Percentiles rank a stretch among this genome's conserved stretches.
phyloP scores from a whole-genome alignment of 495 filamentous ascomycete genomes.

The Cercophora sp. region DNA sequence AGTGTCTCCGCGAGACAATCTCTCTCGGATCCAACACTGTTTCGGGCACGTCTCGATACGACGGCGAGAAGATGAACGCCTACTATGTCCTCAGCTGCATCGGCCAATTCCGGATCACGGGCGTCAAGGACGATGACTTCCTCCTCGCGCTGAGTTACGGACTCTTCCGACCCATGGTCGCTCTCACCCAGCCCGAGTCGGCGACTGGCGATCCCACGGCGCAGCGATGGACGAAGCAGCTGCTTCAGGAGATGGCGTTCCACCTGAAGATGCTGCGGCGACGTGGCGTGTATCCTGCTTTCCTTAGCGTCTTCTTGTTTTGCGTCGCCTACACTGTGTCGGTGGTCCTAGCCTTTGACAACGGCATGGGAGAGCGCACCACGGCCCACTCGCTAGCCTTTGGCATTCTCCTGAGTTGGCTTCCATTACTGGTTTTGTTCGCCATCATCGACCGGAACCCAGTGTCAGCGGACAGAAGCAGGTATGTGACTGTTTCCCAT shows the following conservation, averaged over 20 bases:
- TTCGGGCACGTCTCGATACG: not conserved
- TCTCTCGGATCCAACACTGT: not conserved
- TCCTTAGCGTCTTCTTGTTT: constrained; percentile 13
- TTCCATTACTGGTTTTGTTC: constrained; percentile 42
- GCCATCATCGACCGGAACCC: constrained; percentile 48
- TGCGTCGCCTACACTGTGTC: constrained; percentile 35
- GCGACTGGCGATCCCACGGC: not conserved
- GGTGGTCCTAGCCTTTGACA: constrained; percentile 38
- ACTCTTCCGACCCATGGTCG: constrained; percentile 8
- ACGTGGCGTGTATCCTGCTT: constrained; percentile 9
- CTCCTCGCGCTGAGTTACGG: constrained; percentile 10
- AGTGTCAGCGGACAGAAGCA: constrained; percentile 31
- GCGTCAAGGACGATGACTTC: not conserved
- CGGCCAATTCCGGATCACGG: constrained; percentile 13
- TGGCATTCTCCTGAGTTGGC: constrained; percentile 43
- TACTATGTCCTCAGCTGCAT: constrained; percentile 20
- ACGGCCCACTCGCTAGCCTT: constrained; percentile 45
- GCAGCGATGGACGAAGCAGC: constrained; percentile 2
- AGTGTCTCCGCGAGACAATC: constrained; percentile 5
- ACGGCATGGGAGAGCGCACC: constrained; percentile 30
- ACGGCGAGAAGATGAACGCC: constrained; percentile 2
- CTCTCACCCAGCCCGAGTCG: not conserved
- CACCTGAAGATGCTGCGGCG: constrained; percentile 11
- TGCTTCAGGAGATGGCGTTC: constrained; percentile 13
- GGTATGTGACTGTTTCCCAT: constrained; percentile 8